Evolutionary conservation across 306 rosid genomes (phyloP).

Genomic region (Pachyrhizus erosus): DNA sequence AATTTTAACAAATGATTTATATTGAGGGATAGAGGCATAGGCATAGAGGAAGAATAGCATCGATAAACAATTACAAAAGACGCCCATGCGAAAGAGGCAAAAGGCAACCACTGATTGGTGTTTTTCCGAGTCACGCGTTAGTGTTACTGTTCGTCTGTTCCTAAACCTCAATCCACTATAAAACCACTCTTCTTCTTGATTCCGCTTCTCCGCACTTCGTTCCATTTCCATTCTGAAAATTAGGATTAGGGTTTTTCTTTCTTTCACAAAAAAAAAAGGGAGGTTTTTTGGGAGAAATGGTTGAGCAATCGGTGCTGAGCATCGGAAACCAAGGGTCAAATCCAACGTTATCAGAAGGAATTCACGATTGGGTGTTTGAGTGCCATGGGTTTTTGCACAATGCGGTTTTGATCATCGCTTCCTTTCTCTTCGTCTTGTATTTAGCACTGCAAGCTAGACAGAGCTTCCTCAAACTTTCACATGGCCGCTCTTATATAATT

Average conservation of each 20-base stretch:
- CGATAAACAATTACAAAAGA: too few relatives aligned
- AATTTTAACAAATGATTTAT: too few relatives aligned
- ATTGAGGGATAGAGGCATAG: too few relatives aligned
- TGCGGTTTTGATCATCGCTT: slow-evolving; percentile 40
- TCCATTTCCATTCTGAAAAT: neutral
- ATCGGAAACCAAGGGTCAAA: slow-evolving; percentile 42
- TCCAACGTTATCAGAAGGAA: slow-evolving; percentile 38
- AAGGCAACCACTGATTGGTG: too few relatives aligned
- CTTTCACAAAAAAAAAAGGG: neutral
- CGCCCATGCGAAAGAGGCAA: too few relatives aligned
- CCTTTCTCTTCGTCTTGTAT: slow-evolving; percentile 51
- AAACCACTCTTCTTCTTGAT: neutral
- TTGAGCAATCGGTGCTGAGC: slow-evolving; percentile 49
- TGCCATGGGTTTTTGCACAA: slow-evolving; percentile 69
- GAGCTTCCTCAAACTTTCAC: slow-evolving; percentile 45
- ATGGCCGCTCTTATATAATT: slow-evolving; percentile 54
- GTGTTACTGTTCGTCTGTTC: too few relatives aligned
- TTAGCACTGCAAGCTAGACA: slow-evolving; percentile 51
- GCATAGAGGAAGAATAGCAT: too few relatives aligned
- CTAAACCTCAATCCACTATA: neutral
- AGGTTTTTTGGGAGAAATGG: slow-evolving; percentile 35
- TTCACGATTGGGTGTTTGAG: slow-evolving; percentile 57
- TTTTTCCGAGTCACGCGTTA: too few relatives aligned
- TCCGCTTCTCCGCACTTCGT: neutral
- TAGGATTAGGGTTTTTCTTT: slow-evolving; percentile 57